Evolutionary conservation across 805 yeast genomes (phyloP).

Genomic region (Yarrowia osloensis): DNA sequence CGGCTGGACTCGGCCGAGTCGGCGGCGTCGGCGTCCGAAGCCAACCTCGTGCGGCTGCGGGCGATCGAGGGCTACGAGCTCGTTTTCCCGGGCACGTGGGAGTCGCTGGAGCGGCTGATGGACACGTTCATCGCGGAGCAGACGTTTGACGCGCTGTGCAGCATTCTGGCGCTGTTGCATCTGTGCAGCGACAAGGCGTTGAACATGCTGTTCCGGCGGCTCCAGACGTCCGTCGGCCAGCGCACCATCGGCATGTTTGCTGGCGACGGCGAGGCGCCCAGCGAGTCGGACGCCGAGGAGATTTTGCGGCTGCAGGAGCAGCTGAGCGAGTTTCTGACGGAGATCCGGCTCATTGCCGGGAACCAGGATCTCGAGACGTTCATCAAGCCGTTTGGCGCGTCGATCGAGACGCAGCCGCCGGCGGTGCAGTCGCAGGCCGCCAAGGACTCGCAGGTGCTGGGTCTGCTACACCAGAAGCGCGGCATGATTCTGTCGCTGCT

Average conservation of each 20-base stretch:
- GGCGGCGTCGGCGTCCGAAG: slow-evolving; percentile 3
- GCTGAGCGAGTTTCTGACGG: slow-evolving; percentile 4
- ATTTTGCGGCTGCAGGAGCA: not conserved
- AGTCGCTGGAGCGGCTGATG: slow-evolving; percentile 19
- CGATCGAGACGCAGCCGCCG: slow-evolving; percentile 22
- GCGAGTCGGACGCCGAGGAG: not conserved
- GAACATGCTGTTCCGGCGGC: slow-evolving; percentile 15
- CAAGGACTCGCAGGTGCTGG: slow-evolving; percentile 22
- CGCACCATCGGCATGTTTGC: slow-evolving; percentile 16
- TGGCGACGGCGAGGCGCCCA: not conserved
- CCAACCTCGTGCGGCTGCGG: slow-evolving; percentile 15
- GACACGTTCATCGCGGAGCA: slow-evolving; percentile 14
- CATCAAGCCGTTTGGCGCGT: slow-evolving; percentile 16
- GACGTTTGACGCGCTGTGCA: slow-evolving; percentile 2
- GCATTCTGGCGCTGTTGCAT: slow-evolving; percentile 1
- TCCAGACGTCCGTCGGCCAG: slow-evolving; percentile 13
- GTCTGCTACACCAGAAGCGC: slow-evolving; percentile 16
- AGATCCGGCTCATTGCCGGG: not conserved
- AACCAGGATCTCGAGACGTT: slow-evolving; percentile 5
- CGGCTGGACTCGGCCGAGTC: slow-evolving; percentile 8
- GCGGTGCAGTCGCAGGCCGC: slow-evolving; percentile 6
- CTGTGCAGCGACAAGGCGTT: slow-evolving; percentile 3
- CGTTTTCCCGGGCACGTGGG: slow-evolving; percentile 17
- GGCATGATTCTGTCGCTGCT: slow-evolving; percentile 27
- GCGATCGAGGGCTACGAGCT: slow-evolving; percentile 25